Conservation (phyloP, 768 basidiomycete genomes). For the Melanogaster broomeanus region DNA sequence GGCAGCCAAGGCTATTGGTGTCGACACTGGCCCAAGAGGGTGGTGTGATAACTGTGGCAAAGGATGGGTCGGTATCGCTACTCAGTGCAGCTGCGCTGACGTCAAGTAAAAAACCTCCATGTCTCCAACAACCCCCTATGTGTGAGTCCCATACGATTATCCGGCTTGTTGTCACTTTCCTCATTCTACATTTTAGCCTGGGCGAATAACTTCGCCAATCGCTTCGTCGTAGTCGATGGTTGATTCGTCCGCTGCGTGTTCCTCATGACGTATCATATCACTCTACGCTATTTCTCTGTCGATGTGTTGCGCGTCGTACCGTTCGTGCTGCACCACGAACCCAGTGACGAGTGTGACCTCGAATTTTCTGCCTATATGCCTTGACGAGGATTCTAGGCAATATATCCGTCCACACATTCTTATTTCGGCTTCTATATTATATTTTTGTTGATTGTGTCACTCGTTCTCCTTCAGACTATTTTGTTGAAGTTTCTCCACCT, state of each 20-base stretch:
- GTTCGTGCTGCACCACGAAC: slow-evolving; percentile 52
- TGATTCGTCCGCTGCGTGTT: slow-evolving; percentile 35
- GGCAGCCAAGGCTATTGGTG: slow-evolving; percentile 58
- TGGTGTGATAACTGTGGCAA: slow-evolving; percentile 82
- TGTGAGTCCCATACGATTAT: slow-evolving; percentile 24
- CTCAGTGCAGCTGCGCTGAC: slow-evolving; percentile 62
- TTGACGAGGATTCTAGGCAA: slow-evolving; percentile 24
- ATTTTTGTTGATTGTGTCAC: slow-evolving; percentile 3
- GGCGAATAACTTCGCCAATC: slow-evolving; percentile 38
- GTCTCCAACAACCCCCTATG: slow-evolving; percentile 26
- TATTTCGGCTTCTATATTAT: neutral
- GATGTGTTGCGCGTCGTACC: slow-evolving; percentile 68
- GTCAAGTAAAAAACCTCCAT: slow-evolving; percentile 50
- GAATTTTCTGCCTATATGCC: slow-evolving; percentile 37
- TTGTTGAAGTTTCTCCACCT: neutral
- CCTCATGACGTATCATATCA: slow-evolving; percentile 34
- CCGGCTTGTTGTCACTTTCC: slow-evolving; percentile 2
- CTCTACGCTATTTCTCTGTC: slow-evolving; percentile 42
- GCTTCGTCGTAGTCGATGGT: slow-evolving; percentile 42
- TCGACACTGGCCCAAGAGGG: slow-evolving; percentile 57
- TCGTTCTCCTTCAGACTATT: slow-evolving; percentile 14
- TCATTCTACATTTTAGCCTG: slow-evolving; percentile 27
- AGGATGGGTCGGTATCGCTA: slow-evolving; percentile 56
- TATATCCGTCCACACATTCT: slow-evolving; percentile 11
- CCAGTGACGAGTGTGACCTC: slow-evolving; percentile 70